Conservation (phyloP, 1,284 basidiomycete species). For the Leucoagaricus sp. region DNA sequence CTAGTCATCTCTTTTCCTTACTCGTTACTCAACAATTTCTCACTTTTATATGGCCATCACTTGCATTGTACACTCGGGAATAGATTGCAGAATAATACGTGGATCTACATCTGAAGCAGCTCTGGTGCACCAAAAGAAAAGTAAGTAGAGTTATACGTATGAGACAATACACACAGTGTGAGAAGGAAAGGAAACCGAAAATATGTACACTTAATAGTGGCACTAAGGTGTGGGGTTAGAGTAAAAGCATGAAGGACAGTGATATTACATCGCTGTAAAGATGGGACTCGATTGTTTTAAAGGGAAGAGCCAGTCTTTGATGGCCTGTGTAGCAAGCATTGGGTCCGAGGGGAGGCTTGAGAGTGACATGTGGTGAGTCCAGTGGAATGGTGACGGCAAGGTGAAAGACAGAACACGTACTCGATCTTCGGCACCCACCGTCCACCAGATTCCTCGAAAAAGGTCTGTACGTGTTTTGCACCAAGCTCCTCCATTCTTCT, state of each 20-base stretch:
- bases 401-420: slow-evolving; percentile 41
- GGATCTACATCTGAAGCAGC: slow-evolving; percentile 23
- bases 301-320: slow-evolving; percentile 48
- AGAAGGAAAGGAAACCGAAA: not conserved
- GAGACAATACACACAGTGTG: not conserved
- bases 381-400: not conserved
- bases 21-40: slow-evolving; percentile 14
- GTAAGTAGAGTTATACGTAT: not conserved
- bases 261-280: not conserved
- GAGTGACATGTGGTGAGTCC: not conserved
- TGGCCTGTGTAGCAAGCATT: slow-evolving; percentile 54
- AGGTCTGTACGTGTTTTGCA: slow-evolving; percentile 68
- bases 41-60: not conserved
- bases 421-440: slow-evolving; percentile 81
- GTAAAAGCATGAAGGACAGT: not conserved
- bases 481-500: slow-evolving; percentile 77
- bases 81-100: slow-evolving; percentile 29
- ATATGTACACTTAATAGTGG: slow-evolving; percentile 4
- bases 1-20: not conserved
- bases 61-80: slow-evolving; percentile 28
- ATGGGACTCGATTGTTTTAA: slow-evolving; percentile 9
- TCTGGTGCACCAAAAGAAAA: not conserved
- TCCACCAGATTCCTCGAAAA: slow-evolving; percentile 79
- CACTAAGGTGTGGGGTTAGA: not conserved
- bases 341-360: slow-evolving; percentile 71